Base-by-base conservation (phyloP, 192 early-diverging fungal species). In the Spizellomyces sp. region DNA sequence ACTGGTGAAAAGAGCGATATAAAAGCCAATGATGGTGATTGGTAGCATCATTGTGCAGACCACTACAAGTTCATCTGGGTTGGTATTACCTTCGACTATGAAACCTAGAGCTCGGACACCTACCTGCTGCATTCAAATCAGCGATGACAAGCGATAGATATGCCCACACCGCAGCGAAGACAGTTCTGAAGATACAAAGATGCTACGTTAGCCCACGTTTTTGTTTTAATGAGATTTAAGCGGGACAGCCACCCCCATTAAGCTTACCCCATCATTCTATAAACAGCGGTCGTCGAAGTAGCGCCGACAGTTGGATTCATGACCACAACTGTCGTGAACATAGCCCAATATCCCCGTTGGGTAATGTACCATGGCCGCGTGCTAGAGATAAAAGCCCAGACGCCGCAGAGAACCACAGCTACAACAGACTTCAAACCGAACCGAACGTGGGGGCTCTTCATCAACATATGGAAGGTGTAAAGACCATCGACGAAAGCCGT, bases 381-480 rank as follows among this genome's bases (percentile, higher is more conserved):
- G 17, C 14, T 19, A 19, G 14, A n/a, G 14, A 54, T n/a, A 19
- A 54, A 54, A n/a, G 50, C 50, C 50, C 50, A 54, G 50, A 54
- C 50, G 12, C 50, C 50, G 50, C 50, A 12, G 14, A 54, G 17
- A 19, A 54, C 12, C 1, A 54, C 50, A 19, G 50, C 50, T 19
- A 54, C 12, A 19, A 54, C 50, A n/a, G 50, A 54, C 50, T 54
- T 54, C 17, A 54, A 54, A 19, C 50, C 50, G 50, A 54, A 54
- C 17, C 50, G 50, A 0, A 54, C 50, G 17, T 54, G 0, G 0
- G 14, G 50, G 50, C 17, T 54, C 14, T 19, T 19, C 14, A 54
- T 12, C 50, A 19, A 54, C 17, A 2, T 54, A 19, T 54, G 50
- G 50, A 54, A 54, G 12, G 14, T 19, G 17, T 54, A 12, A 12